Percentiles rank a stretch among this genome's conserved stretches.
phyloP scores from a whole-genome alignment of 345 rosid species.

The Pistacia atlantica region DNA sequence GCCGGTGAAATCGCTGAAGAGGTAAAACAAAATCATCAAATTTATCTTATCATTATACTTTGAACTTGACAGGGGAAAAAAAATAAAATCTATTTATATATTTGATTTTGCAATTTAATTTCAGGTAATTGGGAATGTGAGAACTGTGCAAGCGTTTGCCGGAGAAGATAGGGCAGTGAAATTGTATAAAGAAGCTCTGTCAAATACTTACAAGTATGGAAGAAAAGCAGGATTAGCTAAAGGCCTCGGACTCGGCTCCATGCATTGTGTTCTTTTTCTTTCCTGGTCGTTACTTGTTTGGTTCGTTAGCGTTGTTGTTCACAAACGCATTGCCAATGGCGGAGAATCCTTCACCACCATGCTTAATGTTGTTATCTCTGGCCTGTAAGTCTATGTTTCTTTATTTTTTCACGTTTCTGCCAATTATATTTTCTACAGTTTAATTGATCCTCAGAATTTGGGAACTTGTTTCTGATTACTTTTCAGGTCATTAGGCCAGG shows the following conservation, averaged over 20 bases:
- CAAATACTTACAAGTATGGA: constrained; percentile 74
- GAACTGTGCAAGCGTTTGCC: constrained; percentile 96
- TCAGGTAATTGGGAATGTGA: constrained; percentile 92
- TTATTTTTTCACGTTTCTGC: neutral
- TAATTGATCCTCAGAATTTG: too few relatives aligned
- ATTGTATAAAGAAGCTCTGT: constrained; percentile 68
- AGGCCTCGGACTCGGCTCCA: constrained; percentile 87
- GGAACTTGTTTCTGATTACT: constrained; percentile 2
- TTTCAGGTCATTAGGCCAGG: constrained; percentile 85
- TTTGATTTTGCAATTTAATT: neutral
- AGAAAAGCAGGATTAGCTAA: constrained; percentile 83
- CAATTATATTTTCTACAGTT: too few relatives aligned
- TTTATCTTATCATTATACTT: too few relatives aligned
- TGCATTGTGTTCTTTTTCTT: constrained; percentile 81
- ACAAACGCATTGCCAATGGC: constrained; percentile 76
- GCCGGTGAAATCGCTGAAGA: constrained; percentile 99
- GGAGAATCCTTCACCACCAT: constrained; percentile 96
- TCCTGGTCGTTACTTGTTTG: constrained; percentile 98
- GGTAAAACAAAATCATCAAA: constrained; percentile 33
- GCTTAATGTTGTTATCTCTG: constrained; percentile 95
- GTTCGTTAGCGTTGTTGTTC: constrained; percentile 88
- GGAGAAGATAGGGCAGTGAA: constrained; percentile 90
- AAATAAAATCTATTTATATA: too few relatives aligned
- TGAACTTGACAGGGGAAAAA: too few relatives aligned
- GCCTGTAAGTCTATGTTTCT: constrained; percentile 60